Evolutionary conservation across 208 protist genomes (phyloP), one percentile per base, ranked within the genome.

Genomic region (Phytomonas sp.): DNA sequence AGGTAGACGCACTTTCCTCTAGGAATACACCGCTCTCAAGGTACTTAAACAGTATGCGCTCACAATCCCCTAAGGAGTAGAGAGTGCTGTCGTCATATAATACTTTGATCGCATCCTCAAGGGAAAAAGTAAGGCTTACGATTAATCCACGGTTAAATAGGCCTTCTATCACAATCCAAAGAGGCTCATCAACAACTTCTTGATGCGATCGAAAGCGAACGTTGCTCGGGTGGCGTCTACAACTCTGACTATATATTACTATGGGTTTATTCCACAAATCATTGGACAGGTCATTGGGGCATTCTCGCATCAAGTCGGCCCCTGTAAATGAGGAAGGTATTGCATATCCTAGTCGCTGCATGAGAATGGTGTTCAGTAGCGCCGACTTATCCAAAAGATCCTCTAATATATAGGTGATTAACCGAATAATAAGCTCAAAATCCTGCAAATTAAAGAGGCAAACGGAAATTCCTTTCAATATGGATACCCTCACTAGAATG

Each of bases 61-160:
- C 78, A 61, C 88, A 94, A 33, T 89, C 80, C 59, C 74, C 77
- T 60, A 91, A 64, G 11, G 84, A 79, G 73, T 81, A 79, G 42
- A 81, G 78, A 33, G 75, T 76, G 63, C 76, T 88, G 71, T 95
- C 91, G 65, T 94, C 81, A 63, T 85, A 94, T 29, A 95, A 75
- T 0, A 83, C 83, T 59, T 82, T 86, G 45, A 95, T 77, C 29
- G 81, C 88, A 71, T 95, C 91, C 59, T 92, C 82, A 37, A 83
- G 60, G 0, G 67, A 61, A 61, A 95, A 90, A 12, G 66, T 65
- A 71, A 87, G 87, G 68, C 92, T 92, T 16, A 92, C 78, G 60
- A 93, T 80, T 61, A 94, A 81, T 4, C 91, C 91, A 34, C 88
- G 86, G 69, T 95, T 95, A 66, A 87, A 88, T n/a, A 95, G 75